phyloP scores from a whole-genome alignment of 768 basidiomycete genomes.

The Flagelloscypha sp. region DNA sequence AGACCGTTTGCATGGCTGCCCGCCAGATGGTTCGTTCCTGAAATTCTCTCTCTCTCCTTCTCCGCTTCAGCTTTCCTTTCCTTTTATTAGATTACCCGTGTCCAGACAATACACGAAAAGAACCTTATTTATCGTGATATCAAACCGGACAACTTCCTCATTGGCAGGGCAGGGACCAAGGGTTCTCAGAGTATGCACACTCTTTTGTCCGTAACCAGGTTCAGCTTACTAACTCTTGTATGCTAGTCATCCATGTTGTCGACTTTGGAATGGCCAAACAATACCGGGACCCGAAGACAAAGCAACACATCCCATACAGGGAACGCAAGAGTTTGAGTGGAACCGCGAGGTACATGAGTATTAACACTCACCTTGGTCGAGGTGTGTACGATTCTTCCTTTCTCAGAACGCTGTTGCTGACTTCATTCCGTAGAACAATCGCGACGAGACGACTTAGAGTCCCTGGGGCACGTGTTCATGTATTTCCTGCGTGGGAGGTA shows the following conservation, averaged over 20 bases:
- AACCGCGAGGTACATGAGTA: constrained; percentile 99
- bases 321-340: constrained; percentile 96
- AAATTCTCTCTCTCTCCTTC: constrained; percentile 4
- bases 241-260: constrained; percentile 79
- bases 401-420: constrained; percentile 6
- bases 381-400: constrained; percentile 39
- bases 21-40: constrained; percentile 75
- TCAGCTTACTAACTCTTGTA: constrained; percentile 7
- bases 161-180: constrained; percentile 91
- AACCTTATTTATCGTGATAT: constrained; percentile 99
- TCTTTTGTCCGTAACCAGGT: constrained; percentile 1
- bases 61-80: constrained; percentile 6
- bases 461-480: constrained; percentile 99
- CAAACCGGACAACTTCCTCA: constrained; percentile 98
- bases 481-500: constrained; percentile 97
- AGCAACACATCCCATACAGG: constrained; percentile 98
- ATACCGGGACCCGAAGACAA: constrained; percentile 97
- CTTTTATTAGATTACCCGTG: constrained; percentile 67
- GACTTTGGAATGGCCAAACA: constrained; percentile 99
- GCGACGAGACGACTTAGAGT: constrained; percentile 93
- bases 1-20: constrained; percentile 98
- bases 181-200: constrained; percentile 60
- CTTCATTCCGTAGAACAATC: constrained; percentile 58
- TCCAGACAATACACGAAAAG: constrained; percentile 98
- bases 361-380: constrained; percentile 97